A percentile compares a stretch with the other conserved stretches of the same genome.
These are phyloP conservation scores for Eimeria mitis DNA, from an alignment of 169 alveolate genomes.

Conservation along the genomic window DNA sequence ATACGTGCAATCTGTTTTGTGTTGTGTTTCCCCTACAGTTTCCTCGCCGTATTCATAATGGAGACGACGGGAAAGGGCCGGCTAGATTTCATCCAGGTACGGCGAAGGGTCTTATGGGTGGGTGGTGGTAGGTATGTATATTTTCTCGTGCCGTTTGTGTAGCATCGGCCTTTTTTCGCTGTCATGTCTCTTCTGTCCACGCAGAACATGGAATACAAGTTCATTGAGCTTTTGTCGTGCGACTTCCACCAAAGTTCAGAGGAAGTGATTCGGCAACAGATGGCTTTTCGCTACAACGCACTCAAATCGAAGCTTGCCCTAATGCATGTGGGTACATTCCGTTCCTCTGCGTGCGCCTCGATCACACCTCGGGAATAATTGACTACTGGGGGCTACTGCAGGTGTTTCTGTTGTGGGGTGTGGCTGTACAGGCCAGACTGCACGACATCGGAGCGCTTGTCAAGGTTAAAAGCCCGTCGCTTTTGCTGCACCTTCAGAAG, in stretches of 20 bases:
- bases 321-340: constrained; percentile 90
- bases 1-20: background rate
- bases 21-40: constrained; percentile 82
- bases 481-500: constrained; percentile 91
- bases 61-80: constrained; percentile 92
- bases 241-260: constrained; percentile 95
- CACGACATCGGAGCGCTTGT: constrained; percentile 87
- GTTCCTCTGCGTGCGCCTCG: background rate
- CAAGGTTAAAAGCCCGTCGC: constrained; percentile 94
- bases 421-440: constrained; percentile 74
- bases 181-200: background rate
- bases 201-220: constrained; percentile 97
- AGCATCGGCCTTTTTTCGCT: background rate
- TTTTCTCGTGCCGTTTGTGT: background rate
- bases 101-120: background rate
- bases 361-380: background rate
- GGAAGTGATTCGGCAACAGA: constrained; percentile 93
- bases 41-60: constrained; percentile 93
- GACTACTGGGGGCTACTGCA: background rate
- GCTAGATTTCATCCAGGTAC: constrained; percentile 92
- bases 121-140: background rate
- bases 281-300: constrained; percentile 93
- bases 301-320: constrained; percentile 91
- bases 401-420: background rate
- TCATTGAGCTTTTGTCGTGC: constrained; percentile 94